Evolutionary conservation across 2,329 filamentous ascomycete species (phyloP).

Genomic region (Colletotrichum sp.): DNA sequence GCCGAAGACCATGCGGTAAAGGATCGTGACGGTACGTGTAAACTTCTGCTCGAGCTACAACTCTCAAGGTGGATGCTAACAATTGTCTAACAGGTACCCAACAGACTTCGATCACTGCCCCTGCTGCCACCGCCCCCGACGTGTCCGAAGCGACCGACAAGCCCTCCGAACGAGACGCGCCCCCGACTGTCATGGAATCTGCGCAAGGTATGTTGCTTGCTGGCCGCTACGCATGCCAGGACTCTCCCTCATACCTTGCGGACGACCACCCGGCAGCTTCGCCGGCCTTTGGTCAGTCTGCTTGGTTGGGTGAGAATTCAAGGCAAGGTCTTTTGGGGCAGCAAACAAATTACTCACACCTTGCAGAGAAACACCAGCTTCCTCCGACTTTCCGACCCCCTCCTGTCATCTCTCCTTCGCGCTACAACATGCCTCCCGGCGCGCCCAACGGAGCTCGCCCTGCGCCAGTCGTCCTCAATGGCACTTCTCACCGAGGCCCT

Average conservation of each 20-base stretch:
- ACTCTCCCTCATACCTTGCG: neutral
- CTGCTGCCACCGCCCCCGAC: neutral
- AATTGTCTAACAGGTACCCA: neutral
- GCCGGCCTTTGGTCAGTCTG: neutral
- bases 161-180: neutral
- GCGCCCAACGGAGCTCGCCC: slow-evolving; percentile 27
- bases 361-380: neutral
- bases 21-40: neutral
- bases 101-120: neutral
- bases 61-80: neutral
- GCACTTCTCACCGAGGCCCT: slow-evolving; percentile 34
- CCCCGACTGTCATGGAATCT: neutral
- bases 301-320: neutral
- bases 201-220: neutral
- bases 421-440: slow-evolving; percentile 43
- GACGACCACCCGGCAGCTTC: neutral
- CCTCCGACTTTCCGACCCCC: slow-evolving; percentile 28
- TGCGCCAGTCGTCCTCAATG: slow-evolving; percentile 33
- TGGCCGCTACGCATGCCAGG: neutral
- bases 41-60: neutral
- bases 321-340: neutral
- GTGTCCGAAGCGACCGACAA: slow-evolving; percentile 15
- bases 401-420: slow-evolving; percentile 34
- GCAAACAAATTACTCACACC: neutral
- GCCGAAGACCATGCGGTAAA: neutral